A percentile compares a stretch with the other conserved stretches of the same genome.
These are phyloP conservation scores for Heterobasidion occidentale DNA, from an alignment of 1,284 basidiomycete species.

Conservation along the genomic window DNA sequence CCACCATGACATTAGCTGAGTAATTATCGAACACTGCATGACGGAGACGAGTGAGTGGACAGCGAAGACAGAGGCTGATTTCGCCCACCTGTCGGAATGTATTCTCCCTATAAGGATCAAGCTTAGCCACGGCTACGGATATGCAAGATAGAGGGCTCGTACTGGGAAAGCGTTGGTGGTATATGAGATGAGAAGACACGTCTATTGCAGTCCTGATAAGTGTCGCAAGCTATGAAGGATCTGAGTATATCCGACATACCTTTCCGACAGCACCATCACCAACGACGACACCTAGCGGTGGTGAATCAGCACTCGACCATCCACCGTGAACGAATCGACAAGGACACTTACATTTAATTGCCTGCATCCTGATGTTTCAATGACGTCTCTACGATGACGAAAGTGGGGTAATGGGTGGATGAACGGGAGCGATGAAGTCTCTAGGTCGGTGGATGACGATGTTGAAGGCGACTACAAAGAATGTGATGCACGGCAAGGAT, in stretches of 20 bases:
- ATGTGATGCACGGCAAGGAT: background rate
- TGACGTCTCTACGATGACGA: background rate
- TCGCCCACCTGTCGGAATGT: constrained; percentile 83
- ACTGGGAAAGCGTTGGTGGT: constrained; percentile 95
- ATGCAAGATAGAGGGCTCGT: constrained; percentile 29
- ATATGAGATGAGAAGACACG: constrained; percentile 94
- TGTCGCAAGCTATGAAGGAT: background rate
- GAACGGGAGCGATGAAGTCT: background rate
- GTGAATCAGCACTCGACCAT: constrained; percentile 14
- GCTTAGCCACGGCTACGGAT: constrained; percentile 14
- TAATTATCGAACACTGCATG: constrained; percentile 88
- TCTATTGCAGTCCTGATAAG: constrained; percentile 40
- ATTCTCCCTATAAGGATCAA: constrained; percentile 68
- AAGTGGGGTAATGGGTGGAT: background rate
- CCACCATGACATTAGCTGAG: constrained; percentile 95
- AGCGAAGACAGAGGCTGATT: too few relatives aligned
- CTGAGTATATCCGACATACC: constrained; percentile 39
- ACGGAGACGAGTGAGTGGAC: background rate
- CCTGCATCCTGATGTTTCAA: constrained; percentile 26
- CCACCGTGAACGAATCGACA: background rate
- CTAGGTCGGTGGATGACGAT: background rate
- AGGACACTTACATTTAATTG: constrained; percentile 29
- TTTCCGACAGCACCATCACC: constrained; percentile 99
- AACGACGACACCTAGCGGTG: constrained; percentile 84
- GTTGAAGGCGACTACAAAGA: background rate